These are phyloP conservation scores for Pseudogymnoascus sp. DNA, from an alignment of 2,329 filamentous ascomycete genomes.

Conservation along the genomic window DNA sequence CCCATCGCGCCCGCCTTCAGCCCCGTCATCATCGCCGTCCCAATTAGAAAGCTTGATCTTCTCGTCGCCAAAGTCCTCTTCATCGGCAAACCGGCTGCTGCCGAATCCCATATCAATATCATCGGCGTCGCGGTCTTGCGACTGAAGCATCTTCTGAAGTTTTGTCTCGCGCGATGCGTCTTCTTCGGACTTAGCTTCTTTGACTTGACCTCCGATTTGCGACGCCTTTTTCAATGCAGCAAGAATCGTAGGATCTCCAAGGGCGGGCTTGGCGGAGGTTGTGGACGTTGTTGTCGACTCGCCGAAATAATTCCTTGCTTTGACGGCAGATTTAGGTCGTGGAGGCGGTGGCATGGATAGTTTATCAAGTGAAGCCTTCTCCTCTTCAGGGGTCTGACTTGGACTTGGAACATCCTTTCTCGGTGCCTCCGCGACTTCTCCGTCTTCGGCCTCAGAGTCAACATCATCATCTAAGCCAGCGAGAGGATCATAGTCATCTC, in stretches of 20 bases:
- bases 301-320: slow-evolving; percentile 54
- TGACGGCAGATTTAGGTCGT: slow-evolving; percentile 27
- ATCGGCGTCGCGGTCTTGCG: slow-evolving; percentile 70
- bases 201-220: slow-evolving; percentile 40
- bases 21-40: slow-evolving; percentile 39
- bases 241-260: slow-evolving; percentile 68
- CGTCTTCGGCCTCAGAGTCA: slow-evolving; percentile 31
- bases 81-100: slow-evolving; percentile 76
- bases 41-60: slow-evolving; percentile 63
- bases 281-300: slow-evolving; percentile 41
- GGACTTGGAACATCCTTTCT: slow-evolving; percentile 6
- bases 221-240: slow-evolving; percentile 83
- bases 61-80: slow-evolving; percentile 66
- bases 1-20: slow-evolving; percentile 35
- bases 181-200: slow-evolving; percentile 33
- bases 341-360: slow-evolving; percentile 40
- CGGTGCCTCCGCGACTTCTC: slow-evolving; percentile 3
- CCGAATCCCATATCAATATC: slow-evolving; percentile 96
- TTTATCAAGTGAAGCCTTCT: slow-evolving; percentile 9
- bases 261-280: slow-evolving; percentile 37
- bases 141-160: slow-evolving; percentile 64
- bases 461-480: slow-evolving; percentile 44
- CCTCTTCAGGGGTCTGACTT: slow-evolving; percentile 11
- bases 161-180: slow-evolving; percentile 56
- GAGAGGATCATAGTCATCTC: slow-evolving; percentile 60